These are phyloP conservation scores for Chalaropsis ovoidea DNA, from an alignment of 2,329 filamentous ascomycete species.

Conservation along the genomic window DNA sequence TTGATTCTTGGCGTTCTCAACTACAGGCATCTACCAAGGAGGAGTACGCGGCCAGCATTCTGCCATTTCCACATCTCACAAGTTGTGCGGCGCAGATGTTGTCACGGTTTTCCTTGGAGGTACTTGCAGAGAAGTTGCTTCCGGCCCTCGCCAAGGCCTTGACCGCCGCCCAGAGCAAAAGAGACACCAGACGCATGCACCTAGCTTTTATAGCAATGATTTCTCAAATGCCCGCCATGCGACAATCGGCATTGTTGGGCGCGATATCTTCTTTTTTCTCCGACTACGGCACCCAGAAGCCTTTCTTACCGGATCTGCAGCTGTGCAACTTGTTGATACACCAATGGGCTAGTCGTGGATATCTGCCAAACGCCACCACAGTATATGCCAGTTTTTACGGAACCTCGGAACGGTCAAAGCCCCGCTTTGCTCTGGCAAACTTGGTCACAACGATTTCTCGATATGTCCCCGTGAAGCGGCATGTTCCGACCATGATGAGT, in stretches of 20 bases:
- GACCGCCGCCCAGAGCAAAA: background rate
- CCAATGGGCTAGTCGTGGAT: conserved; percentile 27
- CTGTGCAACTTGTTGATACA: conserved; percentile 27
- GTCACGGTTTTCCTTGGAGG: conserved; percentile 15
- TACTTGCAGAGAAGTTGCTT: background rate
- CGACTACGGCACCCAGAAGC: background rate
- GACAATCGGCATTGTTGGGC: conserved; percentile 26
- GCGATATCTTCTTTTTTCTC: conserved; percentile 24
- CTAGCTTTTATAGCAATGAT: conserved; percentile 27
- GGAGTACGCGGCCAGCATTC: conserved; percentile 1
- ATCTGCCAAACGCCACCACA: conserved; percentile 11
- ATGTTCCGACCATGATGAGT: conserved; percentile 23
- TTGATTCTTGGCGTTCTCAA: background rate
- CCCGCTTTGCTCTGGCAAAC: conserved; percentile 17
- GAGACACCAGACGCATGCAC: conserved; percentile 16
- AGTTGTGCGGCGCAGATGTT: conserved; percentile 16
- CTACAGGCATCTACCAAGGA: background rate
- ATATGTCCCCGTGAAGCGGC: conserved; percentile 19
- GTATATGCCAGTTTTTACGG: conserved; percentile 13
- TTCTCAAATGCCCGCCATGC: conserved; percentile 26
- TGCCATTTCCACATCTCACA: conserved; percentile 23
- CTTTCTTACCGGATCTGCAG: conserved; percentile 22
- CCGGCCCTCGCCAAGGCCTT: background rate
- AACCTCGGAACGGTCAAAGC: background rate
- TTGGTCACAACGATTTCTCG: conserved; percentile 17